Conservation (phyloP, 2,329 filamentous ascomycete genomes). For the Botryosphaeria agaves region DNA sequence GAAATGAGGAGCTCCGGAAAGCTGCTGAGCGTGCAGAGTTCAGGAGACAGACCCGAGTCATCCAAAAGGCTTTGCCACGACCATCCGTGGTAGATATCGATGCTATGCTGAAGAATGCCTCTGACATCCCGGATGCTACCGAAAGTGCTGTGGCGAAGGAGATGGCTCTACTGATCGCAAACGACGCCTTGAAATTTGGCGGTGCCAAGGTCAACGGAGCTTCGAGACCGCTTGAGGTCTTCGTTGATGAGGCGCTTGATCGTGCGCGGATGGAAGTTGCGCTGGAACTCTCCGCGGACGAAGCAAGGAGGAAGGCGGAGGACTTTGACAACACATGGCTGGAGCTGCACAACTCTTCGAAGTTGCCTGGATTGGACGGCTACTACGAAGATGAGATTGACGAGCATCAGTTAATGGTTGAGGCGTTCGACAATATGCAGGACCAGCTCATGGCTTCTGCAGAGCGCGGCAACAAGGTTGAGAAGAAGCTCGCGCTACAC, state of each 20-base stretch:
- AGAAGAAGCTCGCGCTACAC: slow-evolving; percentile 81
- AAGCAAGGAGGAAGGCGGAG: slow-evolving; percentile 31
- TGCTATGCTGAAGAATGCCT: slow-evolving; percentile 46
- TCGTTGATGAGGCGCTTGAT: slow-evolving; percentile 56
- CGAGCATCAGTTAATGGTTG: slow-evolving; percentile 44
- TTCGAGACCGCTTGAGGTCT: slow-evolving; percentile 38
- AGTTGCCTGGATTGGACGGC: slow-evolving; percentile 63
- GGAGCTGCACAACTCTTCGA: slow-evolving; percentile 25
- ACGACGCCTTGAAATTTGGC: slow-evolving; percentile 65
- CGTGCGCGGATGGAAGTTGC: slow-evolving; percentile 63
- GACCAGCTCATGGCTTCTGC: slow-evolving; percentile 56
- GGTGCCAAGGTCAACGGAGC: slow-evolving; percentile 47
- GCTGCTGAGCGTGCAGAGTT: slow-evolving; percentile 54
- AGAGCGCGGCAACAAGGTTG: slow-evolving; percentile 67
- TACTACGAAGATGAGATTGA: slow-evolving; percentile 65
- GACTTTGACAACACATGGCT: slow-evolving; percentile 35
- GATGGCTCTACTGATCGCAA: slow-evolving; percentile 60
- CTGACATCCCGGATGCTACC: slow-evolving; percentile 43
- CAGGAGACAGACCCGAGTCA: slow-evolving; percentile 73
- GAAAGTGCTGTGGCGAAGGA: slow-evolving; percentile 58
- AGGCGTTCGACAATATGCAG: slow-evolving; percentile 61
- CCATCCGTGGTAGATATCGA: slow-evolving; percentile 57
- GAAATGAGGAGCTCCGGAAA: slow-evolving; percentile 43
- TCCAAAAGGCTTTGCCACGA: slow-evolving; percentile 68
- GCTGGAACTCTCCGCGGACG: slow-evolving; percentile 41